Evolutionary conservation across 108 stramenopile species (phyloP).

Genomic region (Pseudonitzschia multistriata): DNA sequence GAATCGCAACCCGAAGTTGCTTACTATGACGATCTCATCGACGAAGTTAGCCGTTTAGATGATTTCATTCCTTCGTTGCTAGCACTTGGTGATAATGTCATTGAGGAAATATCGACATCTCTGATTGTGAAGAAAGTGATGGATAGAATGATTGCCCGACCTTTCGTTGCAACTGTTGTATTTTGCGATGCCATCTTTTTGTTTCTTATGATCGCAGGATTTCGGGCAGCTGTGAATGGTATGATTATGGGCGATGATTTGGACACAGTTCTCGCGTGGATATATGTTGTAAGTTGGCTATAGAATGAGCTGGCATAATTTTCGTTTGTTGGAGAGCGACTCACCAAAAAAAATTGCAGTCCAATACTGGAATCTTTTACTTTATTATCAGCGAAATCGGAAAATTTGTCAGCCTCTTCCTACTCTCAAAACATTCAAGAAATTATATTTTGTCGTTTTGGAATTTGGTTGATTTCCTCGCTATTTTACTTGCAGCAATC

Average conservation of each 20-base stretch:
- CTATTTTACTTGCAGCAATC: slow-evolving; percentile 40
- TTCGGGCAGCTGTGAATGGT: slow-evolving; percentile 39
- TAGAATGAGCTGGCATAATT: not conserved
- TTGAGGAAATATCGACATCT: slow-evolving; percentile 59
- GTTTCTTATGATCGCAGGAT: slow-evolving; percentile 38
- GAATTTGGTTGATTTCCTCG: slow-evolving; percentile 53
- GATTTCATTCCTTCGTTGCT: slow-evolving; percentile 57
- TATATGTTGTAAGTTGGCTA: slow-evolving; percentile 38
- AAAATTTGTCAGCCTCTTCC: slow-evolving; percentile 44
- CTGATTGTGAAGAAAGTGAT: slow-evolving; percentile 45
- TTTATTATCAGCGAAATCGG: slow-evolving; percentile 63
- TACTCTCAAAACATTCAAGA: slow-evolving; percentile 35
- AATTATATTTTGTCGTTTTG: slow-evolving; percentile 56
- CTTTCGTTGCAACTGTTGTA: slow-evolving; percentile 53
- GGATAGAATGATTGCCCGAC: slow-evolving; percentile 50
- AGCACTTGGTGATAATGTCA: slow-evolving; percentile 37
- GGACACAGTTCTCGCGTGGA: slow-evolving; percentile 34
- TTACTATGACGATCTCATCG: slow-evolving; percentile 21
- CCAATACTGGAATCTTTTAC: slow-evolving; percentile 61
- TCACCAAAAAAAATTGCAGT: slow-evolving; percentile 4
- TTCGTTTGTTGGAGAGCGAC: not conserved
- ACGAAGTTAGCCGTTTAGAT: slow-evolving; percentile 40
- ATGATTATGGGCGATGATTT: slow-evolving; percentile 31
- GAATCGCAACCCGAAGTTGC: not conserved
- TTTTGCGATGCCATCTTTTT: slow-evolving; percentile 53